These are phyloP conservation scores for Thielaviopsis euricoi DNA, from an alignment of 2,329 filamentous ascomycete species.

Conservation along the genomic window DNA sequence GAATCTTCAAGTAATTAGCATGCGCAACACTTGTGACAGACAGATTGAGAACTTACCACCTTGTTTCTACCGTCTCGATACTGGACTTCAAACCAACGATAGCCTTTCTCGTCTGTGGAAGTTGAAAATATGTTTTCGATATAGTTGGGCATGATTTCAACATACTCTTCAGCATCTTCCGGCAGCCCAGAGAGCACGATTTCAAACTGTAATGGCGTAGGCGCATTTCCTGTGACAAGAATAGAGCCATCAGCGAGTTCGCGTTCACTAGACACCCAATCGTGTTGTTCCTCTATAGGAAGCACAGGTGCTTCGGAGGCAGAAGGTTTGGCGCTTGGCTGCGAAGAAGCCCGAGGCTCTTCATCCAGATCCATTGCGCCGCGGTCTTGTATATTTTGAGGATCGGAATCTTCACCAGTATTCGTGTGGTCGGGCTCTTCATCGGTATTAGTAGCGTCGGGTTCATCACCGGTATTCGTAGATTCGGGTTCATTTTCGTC, in stretches of 20 bases:
- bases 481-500: not conserved
- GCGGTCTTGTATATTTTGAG: not conserved
- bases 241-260: not conserved
- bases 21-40: not conserved
- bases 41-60: conserved; percentile 23
- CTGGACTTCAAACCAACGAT: conserved; percentile 23
- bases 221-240: not conserved
- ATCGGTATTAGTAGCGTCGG: not conserved
- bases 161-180: conserved; percentile 16
- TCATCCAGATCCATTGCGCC: not conserved
- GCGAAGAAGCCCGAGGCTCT: not conserved
- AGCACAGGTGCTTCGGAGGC: not conserved
- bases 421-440: not conserved
- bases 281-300: not conserved
- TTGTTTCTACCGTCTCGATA: conserved; percentile 30
- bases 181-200: conserved; percentile 8
- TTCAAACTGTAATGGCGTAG: conserved; percentile 3
- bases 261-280: not conserved
- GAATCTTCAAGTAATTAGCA: conserved; percentile 16
- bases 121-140: conserved; percentile 23
- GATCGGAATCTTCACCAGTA: not conserved
- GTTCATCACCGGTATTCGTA: not conserved
- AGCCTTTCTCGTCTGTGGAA: conserved; percentile 15
- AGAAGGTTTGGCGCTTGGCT: not conserved
- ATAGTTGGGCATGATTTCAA: conserved; percentile 19